These are phyloP conservation scores for Suhomyces xylopsoci DNA, from an alignment of 805 yeast species.

Conservation along the genomic window DNA sequence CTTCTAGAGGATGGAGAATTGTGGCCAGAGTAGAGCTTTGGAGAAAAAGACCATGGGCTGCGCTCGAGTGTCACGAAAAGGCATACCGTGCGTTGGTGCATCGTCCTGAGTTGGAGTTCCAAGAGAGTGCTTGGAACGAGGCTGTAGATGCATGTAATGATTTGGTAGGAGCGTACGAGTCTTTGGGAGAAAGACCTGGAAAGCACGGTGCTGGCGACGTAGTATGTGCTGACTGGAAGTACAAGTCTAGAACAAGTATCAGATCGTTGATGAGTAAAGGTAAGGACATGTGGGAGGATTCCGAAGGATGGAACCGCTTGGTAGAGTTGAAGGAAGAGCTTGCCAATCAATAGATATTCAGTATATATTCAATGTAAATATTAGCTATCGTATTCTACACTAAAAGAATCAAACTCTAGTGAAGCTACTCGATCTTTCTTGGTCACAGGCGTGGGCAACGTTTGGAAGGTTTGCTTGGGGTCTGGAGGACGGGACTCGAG, in stretches of 20 bases:
- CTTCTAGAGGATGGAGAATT: conserved; percentile 72
- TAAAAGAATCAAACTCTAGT: conserved; percentile 19
- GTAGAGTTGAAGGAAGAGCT: conserved; percentile 47
- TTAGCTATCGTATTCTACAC: conserved; percentile 19
- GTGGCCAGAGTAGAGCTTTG: conserved; percentile 85
- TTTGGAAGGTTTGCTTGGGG: background rate
- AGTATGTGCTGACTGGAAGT: conserved; percentile 92
- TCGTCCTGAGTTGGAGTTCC: conserved; percentile 59
- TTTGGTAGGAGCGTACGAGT: conserved; percentile 80
- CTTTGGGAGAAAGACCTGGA: conserved; percentile 81
- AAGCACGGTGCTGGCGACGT: conserved; percentile 73
- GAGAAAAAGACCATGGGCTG: conserved; percentile 84
- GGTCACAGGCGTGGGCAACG: background rate
- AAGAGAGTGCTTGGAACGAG: conserved; percentile 66
- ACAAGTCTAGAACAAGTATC: conserved; percentile 70
- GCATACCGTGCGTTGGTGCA: conserved; percentile 74
- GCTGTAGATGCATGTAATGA: conserved; percentile 79
- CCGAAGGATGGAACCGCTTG: conserved; percentile 71
- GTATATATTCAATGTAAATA: background rate
- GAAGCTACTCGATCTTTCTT: conserved; percentile 19
- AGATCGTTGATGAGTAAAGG: conserved; percentile 80
- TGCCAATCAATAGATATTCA: background rate
- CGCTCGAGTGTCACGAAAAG: conserved; percentile 80
- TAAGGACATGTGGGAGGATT: conserved; percentile 71
- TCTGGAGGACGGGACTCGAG: background rate